Percentiles rank a stretch among this genome's conserved stretches.
Evolutionary conservation across 495 filamentous ascomycete species (phyloP).

Genomic region (Aspergillus asperescens): DNA sequence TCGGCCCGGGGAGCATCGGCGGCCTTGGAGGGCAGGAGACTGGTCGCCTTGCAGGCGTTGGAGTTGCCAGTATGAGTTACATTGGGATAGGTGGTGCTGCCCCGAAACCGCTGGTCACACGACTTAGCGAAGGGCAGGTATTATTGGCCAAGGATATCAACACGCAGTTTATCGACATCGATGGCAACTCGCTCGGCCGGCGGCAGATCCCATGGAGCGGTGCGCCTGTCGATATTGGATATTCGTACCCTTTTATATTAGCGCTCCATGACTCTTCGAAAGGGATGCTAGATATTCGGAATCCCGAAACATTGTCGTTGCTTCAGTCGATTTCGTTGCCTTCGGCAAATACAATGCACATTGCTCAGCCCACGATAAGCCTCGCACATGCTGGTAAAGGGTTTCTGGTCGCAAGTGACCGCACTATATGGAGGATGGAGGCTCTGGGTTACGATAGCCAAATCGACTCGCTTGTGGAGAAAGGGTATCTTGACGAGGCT

Average conservation of each 20-base stretch:
- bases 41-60: slow-evolving; percentile 61
- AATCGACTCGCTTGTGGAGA: slow-evolving; percentile 74
- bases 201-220: slow-evolving; percentile 86
- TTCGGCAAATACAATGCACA: slow-evolving; percentile 75
- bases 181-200: slow-evolving; percentile 76
- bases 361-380: slow-evolving; percentile 89
- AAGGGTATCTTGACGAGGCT: slow-evolving; percentile 79
- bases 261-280: slow-evolving; percentile 79
- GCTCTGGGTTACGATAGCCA: slow-evolving; percentile 90
- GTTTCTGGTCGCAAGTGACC: slow-evolving; percentile 83
- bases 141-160: slow-evolving; percentile 94
- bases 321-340: slow-evolving; percentile 80
- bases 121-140: slow-evolving; percentile 74
- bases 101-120: slow-evolving; percentile 82
- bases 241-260: slow-evolving; percentile 92
- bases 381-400: slow-evolving; percentile 91
- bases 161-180: slow-evolving; percentile 79
- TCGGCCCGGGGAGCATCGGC: slow-evolving; percentile 69
- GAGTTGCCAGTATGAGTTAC: slow-evolving; percentile 80
- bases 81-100: slow-evolving; percentile 89
- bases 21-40: slow-evolving; percentile 59
- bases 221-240: slow-evolving; percentile 85
- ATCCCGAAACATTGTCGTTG: slow-evolving; percentile 82
- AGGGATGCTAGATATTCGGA: slow-evolving; percentile 83
- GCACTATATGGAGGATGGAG: slow-evolving; percentile 91